Base-by-base conservation (phyloP, 1,139 yeast species). In the Kodamaea sp. region DNA sequence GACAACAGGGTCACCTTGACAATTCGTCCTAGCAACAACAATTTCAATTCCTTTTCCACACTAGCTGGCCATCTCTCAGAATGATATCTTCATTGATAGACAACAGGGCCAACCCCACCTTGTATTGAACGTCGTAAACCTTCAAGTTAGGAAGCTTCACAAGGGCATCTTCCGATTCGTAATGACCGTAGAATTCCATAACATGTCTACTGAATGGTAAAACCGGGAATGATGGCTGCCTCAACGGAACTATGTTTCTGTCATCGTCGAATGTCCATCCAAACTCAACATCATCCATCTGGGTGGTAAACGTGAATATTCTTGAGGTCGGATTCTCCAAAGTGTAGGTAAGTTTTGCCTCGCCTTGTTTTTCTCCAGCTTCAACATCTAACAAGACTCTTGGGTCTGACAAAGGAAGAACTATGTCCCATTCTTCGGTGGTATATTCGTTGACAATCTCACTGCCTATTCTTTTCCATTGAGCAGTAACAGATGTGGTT, bases 301-400 rank as follows among this genome's bases (percentile, higher is more conserved):
- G 59, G 0, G 83, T 70, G 6, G 83, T 67, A 52, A 84, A 86
- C 3, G 78, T 77, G 43, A 86, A 78, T 2, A 81, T 70, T 35
- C 83, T 66, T 4, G 83, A 72, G 0, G 94, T 83, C 7, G 94
- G 89, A 49, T 86, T 86, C 51, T 86, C 95, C 31, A 86, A 52
- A 34, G 72, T 68, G 50, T 78, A 85, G 54, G 62, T 25, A 80
- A 57, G 22, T 53, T 55, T 22, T 63, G 46, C 10, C 39, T 46
- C 10, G 44, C 47, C 7, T 32, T 44, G 39, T 2, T 41, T 43
- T 1, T 45, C 41, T 3, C 43, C 35, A 7, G 21, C 8, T 22
- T 51, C 57, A 1, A 67, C 48, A 18, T 52, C 57, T 4, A 80
- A 66, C 22, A 84, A 57, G 0, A 82, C 80, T 30, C 94, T 59